Evolutionary conservation across 1,284 basidiomycete species (phyloP), one percentile per base, ranked within the genome.

Genomic region (Puccinia horiana): DNA sequence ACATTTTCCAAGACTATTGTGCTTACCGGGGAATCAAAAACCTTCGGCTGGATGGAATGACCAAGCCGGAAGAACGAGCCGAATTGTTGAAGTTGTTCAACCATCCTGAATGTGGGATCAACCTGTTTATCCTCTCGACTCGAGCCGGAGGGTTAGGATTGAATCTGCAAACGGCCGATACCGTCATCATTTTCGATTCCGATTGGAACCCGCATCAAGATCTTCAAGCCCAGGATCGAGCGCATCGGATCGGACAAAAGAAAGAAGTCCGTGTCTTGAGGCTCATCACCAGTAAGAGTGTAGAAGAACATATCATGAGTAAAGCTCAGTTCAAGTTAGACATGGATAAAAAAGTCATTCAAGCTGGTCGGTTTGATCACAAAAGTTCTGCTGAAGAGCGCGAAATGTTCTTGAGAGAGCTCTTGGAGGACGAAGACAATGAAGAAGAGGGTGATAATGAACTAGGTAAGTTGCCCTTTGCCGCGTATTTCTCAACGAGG

Each of bases 161-260:
- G 85, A 99, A 99, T 87, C 88, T 99, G 88, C 96, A 98, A 88
- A 97, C 95, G 4, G 97, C 97, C 76, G 97, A 99, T 87, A 99
- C 96, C 0, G 97, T 99, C 88, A 93, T 99, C 88, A 98, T 99
- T 92, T 96, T 88, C 84, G 94, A 91, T 49, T 83, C 85, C 35
- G 86, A 86, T 78, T 86, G 93, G 95, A 98, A 98, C 88, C 95
- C 95, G 82, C 95, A 97, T 86, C 94, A 94, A 69, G 97, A 99
- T 91, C 89, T 99, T 84, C 97, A 99, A 88, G 90, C 90, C 2
- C 90, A 90, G 85, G 90, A 90, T 85, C 88, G 86, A 65, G 95
- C 95, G 16, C 96, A 99, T 90, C 96, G 97, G 91, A 99, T 99
- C 86, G 97, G 97, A 83, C 97, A 99, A 87, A 99, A 97, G 85